phyloP scores from a whole-genome alignment of 768 basidiomycete species.

The Sarcodon sp. region DNA sequence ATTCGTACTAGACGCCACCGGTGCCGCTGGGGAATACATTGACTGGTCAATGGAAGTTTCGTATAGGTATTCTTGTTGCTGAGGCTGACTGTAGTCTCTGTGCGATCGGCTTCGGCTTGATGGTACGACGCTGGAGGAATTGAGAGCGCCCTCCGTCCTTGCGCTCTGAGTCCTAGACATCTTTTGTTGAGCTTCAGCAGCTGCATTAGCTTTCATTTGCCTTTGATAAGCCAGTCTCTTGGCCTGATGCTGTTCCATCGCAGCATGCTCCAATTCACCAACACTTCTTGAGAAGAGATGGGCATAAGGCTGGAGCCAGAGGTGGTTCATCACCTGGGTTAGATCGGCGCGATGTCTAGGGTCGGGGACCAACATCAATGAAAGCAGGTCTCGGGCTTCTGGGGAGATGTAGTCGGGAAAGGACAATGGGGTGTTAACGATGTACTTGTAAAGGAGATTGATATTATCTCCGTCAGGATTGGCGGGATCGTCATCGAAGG shows the following conservation, averaged over 20 bases:
- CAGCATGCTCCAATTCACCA: slow-evolving; percentile 65
- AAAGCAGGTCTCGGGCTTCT: slow-evolving; percentile 72
- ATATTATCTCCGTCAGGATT: slow-evolving; percentile 99
- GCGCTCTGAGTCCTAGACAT: slow-evolving; percentile 41
- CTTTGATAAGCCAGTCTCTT: slow-evolving; percentile 73
- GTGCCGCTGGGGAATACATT: slow-evolving; percentile 24
- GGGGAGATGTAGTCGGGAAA: slow-evolving; percentile 93
- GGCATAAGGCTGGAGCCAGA: slow-evolving; percentile 66
- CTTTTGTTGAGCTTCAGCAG: slow-evolving; percentile 14
- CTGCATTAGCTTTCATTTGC: slow-evolving; percentile 54
- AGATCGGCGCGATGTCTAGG: slow-evolving; percentile 71
- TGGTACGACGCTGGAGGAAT: slow-evolving; percentile 14
- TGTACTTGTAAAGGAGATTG: slow-evolving; percentile 96
- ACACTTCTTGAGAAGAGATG: slow-evolving; percentile 56
- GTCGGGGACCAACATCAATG: slow-evolving; percentile 91
- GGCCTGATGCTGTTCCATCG: slow-evolving; percentile 76
- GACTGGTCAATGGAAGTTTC: slow-evolving; percentile 58
- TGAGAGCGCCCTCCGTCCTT: slow-evolving; percentile 31
- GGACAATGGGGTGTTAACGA: slow-evolving; percentile 90
- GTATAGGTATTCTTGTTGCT: slow-evolving; percentile 64
- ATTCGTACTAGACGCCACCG: slow-evolving; percentile 6
- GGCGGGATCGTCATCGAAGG: slow-evolving; percentile 96
- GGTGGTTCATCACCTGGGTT: slow-evolving; percentile 70
- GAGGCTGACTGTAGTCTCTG: slow-evolving; percentile 24
- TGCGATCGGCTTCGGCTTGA: slow-evolving; percentile 26